Evolutionary conservation across 768 basidiomycete species (phyloP).

Genomic region (Holtermanniella nyarrowii): DNA sequence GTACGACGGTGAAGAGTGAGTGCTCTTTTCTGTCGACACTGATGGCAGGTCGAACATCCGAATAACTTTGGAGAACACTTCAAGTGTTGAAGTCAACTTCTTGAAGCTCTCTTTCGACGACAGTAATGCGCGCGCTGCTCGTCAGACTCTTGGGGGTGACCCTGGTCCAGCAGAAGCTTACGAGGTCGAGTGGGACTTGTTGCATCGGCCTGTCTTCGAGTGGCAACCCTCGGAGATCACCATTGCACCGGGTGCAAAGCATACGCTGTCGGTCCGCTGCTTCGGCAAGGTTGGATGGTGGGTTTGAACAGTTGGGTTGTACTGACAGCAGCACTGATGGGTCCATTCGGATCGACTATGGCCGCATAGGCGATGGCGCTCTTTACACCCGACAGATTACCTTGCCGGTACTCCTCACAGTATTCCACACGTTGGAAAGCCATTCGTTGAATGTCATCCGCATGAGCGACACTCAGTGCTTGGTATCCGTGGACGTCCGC

Average conservation of each 20-base stretch:
- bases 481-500: constrained; percentile 79
- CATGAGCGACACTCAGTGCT: constrained; percentile 58
- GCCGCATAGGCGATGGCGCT: constrained; percentile 48
- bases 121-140: constrained; percentile 67
- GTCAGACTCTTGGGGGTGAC: constrained; percentile 66
- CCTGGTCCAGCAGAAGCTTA: constrained; percentile 74
- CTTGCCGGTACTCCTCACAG: constrained; percentile 83
- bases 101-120: constrained; percentile 80
- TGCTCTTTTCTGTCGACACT: constrained; percentile 11
- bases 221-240: constrained; percentile 51
- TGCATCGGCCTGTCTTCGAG: constrained; percentile 66
- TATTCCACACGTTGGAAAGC: constrained; percentile 89
- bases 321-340: constrained; percentile 57
- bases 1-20: constrained; percentile 85
- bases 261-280: constrained; percentile 60
- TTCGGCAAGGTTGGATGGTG: constrained; percentile 89
- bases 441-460: constrained; percentile 70
- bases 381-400: constrained; percentile 81
- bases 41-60: constrained; percentile 63
- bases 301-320: constrained; percentile 33
- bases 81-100: constrained; percentile 70
- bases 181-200: constrained; percentile 74
- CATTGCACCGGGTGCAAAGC: constrained; percentile 61
- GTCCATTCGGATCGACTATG: constrained; percentile 73
- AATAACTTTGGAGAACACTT: constrained; percentile 82